A percentile compares a stretch with the other conserved stretches of the same genome.
phyloP scores from a whole-genome alignment of 306 rosid species.

The Dryas drummondii region DNA sequence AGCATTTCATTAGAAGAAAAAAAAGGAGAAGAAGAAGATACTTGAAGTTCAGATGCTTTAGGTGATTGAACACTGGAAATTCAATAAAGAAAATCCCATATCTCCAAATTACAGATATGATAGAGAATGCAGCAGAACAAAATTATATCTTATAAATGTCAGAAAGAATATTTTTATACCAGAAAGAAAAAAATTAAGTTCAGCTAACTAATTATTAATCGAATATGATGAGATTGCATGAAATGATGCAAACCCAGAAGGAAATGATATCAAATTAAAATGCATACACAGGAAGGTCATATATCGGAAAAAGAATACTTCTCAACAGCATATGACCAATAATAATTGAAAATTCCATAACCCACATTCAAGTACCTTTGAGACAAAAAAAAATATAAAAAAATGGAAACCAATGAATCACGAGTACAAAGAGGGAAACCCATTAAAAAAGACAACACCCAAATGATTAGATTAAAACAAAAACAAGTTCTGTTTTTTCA shows the following conservation, averaged over 20 bases:
- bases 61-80: slow-evolving; percentile 5
- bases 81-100: neutral
- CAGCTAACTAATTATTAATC: slow-evolving; percentile 18
- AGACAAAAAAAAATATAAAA: neutral
- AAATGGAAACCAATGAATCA: neutral
- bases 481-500: neutral
- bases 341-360: neutral
- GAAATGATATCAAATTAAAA: slow-evolving; percentile 1
- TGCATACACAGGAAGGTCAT: slow-evolving; percentile 5
- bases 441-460: too few species aligned
- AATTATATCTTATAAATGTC: slow-evolving; percentile 3
- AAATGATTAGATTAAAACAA: neutral
- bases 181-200: slow-evolving; percentile 3
- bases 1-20: neutral
- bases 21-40: neutral
- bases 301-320: slow-evolving; percentile 14
- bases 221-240: slow-evolving; percentile 10
- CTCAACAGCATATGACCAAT: slow-evolving; percentile 6
- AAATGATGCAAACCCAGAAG: slow-evolving; percentile 14
- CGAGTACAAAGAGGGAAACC: neutral
- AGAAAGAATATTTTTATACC: neutral
- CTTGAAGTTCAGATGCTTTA: slow-evolving; percentile 5
- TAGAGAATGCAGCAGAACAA: slow-evolving; percentile 11
- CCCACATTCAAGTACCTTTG: neutral
- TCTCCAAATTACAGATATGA: neutral